Conservation (phyloP, 2,329 filamentous ascomycete species). For the Acrodontium crateriforme region DNA sequence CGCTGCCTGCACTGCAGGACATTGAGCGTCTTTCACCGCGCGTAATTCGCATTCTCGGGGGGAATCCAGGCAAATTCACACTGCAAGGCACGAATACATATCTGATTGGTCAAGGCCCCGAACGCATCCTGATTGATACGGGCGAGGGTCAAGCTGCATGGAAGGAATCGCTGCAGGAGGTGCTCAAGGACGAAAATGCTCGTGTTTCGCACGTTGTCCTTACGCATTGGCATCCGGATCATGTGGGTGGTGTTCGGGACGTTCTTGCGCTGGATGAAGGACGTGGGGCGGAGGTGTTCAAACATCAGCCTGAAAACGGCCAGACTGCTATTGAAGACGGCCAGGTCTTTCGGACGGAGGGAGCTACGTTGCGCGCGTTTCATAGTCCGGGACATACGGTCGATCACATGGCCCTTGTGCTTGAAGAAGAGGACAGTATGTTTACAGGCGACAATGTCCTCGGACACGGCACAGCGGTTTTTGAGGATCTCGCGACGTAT, state of each 20-base stretch:
- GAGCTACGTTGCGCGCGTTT: constrained; percentile 53
- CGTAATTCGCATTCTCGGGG: constrained; percentile 73
- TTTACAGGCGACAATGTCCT: constrained; percentile 85
- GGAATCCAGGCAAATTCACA: constrained; percentile 75
- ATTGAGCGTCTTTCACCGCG: constrained; percentile 64
- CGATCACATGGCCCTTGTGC: constrained; percentile 68
- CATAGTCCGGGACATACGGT: constrained; percentile 62
- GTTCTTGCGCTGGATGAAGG: constrained; percentile 40
- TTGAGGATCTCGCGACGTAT: constrained; percentile 61
- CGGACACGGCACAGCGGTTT: constrained; percentile 74
- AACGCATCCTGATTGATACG: constrained; percentile 76
- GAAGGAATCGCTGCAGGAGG: constrained; percentile 49
- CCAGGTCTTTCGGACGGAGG: constrained; percentile 42
- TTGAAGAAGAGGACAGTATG: constrained; percentile 66
- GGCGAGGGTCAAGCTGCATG: constrained; percentile 69
- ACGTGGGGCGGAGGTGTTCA: constrained; percentile 14
- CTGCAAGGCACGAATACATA: constrained; percentile 89
- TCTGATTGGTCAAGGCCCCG: constrained; percentile 60
- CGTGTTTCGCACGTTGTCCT: constrained; percentile 57
- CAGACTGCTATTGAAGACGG: constrained; percentile 39
- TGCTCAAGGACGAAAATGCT: constrained; percentile 54
- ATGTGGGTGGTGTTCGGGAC: constrained; percentile 61
- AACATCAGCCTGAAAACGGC: constrained; percentile 5
- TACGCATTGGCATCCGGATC: constrained; percentile 88
- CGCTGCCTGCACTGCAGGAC: constrained; percentile 50